Evolutionary conservation across 768 basidiomycete species (phyloP), one percentile per base, ranked within the genome.

Genomic region (Serendipita sp.): DNA sequence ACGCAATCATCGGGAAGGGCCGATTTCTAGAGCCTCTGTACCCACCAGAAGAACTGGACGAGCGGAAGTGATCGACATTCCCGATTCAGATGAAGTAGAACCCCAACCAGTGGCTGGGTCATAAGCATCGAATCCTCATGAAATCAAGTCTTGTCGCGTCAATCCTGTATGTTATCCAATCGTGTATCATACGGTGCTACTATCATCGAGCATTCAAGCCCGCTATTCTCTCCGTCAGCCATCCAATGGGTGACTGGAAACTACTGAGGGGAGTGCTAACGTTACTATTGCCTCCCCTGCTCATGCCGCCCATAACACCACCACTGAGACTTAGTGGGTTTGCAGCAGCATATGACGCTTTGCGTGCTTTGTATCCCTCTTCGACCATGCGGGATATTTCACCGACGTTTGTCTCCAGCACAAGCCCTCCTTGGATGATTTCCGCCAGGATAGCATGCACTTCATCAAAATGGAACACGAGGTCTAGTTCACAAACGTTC

Each of bases 381-480:
- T 58, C 53, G 1, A 58, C 53, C 53, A 58, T 58, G 9, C 31
- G 24, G 11, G 53, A 58, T 13, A 58, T 58, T 11, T 26, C 53
- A 24, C 22, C 24, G 53, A 58, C 53, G 2, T 58, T 58, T 22
- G 53, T 58, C 53, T 58, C 53, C 53, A 58, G 28, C 11, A 58
- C 53, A 41, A 98, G 78, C 3, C 96, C 96, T 16, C 93, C 95
- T 74, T 97, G 94, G 26, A 99, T 90, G 61, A 98, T 85, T 73
- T 98, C 96, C n/a, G 86, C 79, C 50, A 99, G 80, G 61, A 97
- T 91, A 67, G 95, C 88, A 69, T 98, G 94, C 2, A 88, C 94
- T 79, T 98, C 93, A 72, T 98, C 95, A 69, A 97, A 99, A 72
- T 97, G 93, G 72, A 98, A 99, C 60, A 99, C 94, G 14, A 99